These are phyloP conservation scores for Apiospora pterosperma DNA, from an alignment of 2,329 filamentous ascomycete species.

Conservation along the genomic window DNA sequence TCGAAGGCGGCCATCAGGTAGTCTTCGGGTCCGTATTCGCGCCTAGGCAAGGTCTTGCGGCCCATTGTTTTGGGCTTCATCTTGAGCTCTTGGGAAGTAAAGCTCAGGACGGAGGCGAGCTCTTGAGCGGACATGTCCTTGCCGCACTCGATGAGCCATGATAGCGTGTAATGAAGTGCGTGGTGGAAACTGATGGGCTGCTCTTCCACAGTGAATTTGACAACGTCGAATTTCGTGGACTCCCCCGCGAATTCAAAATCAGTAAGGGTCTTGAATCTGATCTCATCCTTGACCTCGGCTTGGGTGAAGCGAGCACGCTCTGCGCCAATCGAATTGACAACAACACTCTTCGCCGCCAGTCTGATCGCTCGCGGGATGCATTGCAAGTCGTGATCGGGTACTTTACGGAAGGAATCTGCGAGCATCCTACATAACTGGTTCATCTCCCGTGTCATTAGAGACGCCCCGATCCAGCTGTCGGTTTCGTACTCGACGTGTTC, in stretches of 20 bases:
- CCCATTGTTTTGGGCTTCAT: constrained; percentile 62
- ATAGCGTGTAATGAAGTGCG: constrained; percentile 90
- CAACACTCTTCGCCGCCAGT: constrained; percentile 76
- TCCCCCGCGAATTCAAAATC: constrained; percentile 77
- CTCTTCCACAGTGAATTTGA: constrained; percentile 84
- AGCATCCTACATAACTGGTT: constrained; percentile 89
- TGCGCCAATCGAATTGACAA: constrained; percentile 84
- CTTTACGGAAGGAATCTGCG: constrained; percentile 77
- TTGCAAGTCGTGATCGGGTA: constrained; percentile 58
- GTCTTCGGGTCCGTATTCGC: constrained; percentile 65
- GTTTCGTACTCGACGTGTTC: constrained; percentile 98
- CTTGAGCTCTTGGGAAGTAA: constrained; percentile 68
- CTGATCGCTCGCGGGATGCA: constrained; percentile 70
- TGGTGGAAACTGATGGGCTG: constrained; percentile 97
- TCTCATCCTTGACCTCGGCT: constrained; percentile 82
- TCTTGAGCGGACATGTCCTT: constrained; percentile 68
- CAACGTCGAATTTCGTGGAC: constrained; percentile 59
- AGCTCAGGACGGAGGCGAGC: constrained; percentile 66
- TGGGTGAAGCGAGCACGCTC: constrained; percentile 82
- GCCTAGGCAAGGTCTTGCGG: constrained; percentile 51
- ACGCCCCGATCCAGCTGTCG: constrained; percentile 96
- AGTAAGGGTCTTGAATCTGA: constrained; percentile 73
- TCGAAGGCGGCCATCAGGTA: constrained; percentile 87
- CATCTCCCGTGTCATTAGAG: constrained; percentile 89
- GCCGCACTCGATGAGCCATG: constrained; percentile 90